Base-by-base conservation (phyloP, 1,284 basidiomycete species). In the Ganoderma boninense region DNA sequence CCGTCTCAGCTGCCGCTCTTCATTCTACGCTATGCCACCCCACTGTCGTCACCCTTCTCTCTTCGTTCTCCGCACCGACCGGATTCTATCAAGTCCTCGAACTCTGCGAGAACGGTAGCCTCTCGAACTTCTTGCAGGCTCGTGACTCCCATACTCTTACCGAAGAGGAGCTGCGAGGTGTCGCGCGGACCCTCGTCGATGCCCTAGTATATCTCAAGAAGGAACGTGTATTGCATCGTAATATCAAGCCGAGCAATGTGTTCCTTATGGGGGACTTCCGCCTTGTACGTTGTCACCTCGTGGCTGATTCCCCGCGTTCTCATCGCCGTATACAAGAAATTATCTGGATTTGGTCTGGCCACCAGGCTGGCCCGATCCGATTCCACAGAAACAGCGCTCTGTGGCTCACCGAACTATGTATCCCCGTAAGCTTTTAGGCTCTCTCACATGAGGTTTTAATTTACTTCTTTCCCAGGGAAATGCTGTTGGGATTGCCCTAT, bases 21-120 rank as follows among this genome's bases (percentile, higher is more conserved):
- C 85, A 87, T 71, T 82, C 82, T 68, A 77, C 83, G 0, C 78
- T 88, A 11, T 83, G 83, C 73, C 87, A 89, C 74, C 87, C 87
- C 5, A 83, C 82, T 46, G 80, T 89, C 68, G 79, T 86, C 14
- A 83, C 87, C n/a, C 75, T 88, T 2, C 80, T 86, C n/a, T 84
- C 84, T 10, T 75, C 74, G 3, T 86, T 87, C 70, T 73, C 76
- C n/a, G 79, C 80, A 0, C 71, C 79, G 10, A 73, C 73, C 6
- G 79, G 79, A 16, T 74, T 75, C 35, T 85, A 82, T 66, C 82
- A 86, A 56, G 78, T 87, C 18, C 74, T 87, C 8, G 87, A 89
- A 69, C 77, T 84, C 29, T 88, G 87, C 64, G 71, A 82, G 7
- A 70, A 78, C 5, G 86, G 86, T n/a, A 82, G 78, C 57, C 78